Evolutionary conservation across 176 grass and related monocot genomes (phyloP), one percentile per base, ranked within the genome.

Genomic region (Oryza nivara): DNA sequence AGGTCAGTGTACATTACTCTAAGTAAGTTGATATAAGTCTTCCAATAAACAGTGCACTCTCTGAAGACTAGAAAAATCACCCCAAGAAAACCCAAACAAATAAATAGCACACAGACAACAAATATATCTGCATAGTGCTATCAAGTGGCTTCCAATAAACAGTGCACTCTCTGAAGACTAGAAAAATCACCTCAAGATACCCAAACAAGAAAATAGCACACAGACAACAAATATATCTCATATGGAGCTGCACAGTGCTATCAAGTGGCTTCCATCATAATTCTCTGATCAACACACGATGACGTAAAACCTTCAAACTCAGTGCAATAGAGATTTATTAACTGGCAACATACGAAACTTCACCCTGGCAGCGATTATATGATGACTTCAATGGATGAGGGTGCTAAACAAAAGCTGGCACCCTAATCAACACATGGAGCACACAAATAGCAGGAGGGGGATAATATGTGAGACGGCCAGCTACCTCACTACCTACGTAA

Each of bases 1-100:
- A 78, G 10, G 43, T 35, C 65, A 23, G 36, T 52, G 80, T 22
- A 52, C 36, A 74, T 78, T 40, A 82, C 14, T 25, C 46, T 66
- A 72, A 43, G 54, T 1, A 77, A 76, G 54, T n/a, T 46, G 71
- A 65, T n/a, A 79, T 36, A 86, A 79, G 40, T 78, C 65, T 22
- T 16, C 7, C 54, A 58, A 58, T 8, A 58, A 58, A n/a, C 54
- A 56, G 16, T 65, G 17, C 43, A 49, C 65, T 67, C 70, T 25
- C n/a, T 48, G 35, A 51, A 52, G 22, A 7, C 20, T 35, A 75
- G 38, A 67, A 25, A 52, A 26, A 67, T 26, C 8, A 76, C 63
- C 9, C 48, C 7, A 14, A 48, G 14, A 73, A 48, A 8, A 74
- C 45, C 44, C 71, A 74, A 73, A 30, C 45, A 49, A 12, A 13